Evolutionary conservation across 495 filamentous ascomycete species (phyloP).

Genomic region (Neurospora cerealis): DNA sequence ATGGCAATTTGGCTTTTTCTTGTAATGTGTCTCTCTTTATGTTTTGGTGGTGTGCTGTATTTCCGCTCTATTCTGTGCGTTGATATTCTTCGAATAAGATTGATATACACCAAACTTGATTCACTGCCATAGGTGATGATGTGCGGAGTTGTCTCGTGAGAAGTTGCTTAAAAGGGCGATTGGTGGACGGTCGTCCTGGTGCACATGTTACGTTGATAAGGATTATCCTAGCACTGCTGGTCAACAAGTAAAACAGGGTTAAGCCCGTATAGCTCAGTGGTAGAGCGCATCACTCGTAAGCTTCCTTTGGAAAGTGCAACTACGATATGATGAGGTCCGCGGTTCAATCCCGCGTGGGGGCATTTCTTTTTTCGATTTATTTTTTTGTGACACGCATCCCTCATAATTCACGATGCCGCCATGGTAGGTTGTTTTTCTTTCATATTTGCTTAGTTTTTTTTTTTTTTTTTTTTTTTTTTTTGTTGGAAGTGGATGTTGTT

Average conservation of each 20-base stretch:
- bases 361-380: background rate
- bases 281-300: background rate
- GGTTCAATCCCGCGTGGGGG: background rate
- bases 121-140: background rate
- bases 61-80: too few species aligned
- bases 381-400: background rate
- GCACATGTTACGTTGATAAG: too few species aligned
- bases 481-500: background rate
- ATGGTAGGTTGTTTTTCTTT: background rate
- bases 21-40: background rate
- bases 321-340: background rate
- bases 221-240: background rate
- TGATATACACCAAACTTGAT: background rate
- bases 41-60: too few species aligned
- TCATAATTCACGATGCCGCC: background rate
- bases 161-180: background rate
- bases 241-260: background rate
- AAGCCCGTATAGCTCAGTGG: background rate
- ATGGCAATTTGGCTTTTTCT: background rate
- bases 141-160: background rate
- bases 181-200: background rate
- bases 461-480: background rate
- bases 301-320: background rate
- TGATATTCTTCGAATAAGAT: too few species aligned
- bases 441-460: background rate